Conservation (phyloP, 140 eudicot genomes). For the Flaveria floridana region DNA sequence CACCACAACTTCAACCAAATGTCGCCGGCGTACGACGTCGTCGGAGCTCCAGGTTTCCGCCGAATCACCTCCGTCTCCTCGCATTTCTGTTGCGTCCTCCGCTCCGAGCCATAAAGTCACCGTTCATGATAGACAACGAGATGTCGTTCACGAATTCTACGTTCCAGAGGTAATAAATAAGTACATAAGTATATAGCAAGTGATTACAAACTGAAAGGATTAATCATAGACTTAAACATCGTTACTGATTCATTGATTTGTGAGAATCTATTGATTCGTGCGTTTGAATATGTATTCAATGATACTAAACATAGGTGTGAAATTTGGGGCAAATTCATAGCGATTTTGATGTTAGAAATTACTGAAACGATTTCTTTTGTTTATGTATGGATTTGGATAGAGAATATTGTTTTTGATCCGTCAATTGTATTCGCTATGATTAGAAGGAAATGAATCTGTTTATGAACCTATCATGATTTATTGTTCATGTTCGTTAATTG, state of each 20-base stretch:
- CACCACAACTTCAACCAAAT: conserved; percentile 27
- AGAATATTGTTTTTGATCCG: conserved; percentile 12
- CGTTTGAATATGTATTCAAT: too few species aligned
- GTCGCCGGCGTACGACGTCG: conserved; percentile 44
- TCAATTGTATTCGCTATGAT: background rate
- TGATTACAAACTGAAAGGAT: too few species aligned
- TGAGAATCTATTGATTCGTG: too few species aligned
- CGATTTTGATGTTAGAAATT: background rate
- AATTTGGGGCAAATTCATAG: too few species aligned
- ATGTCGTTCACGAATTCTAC: conserved; percentile 65
- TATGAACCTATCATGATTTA: too few species aligned
- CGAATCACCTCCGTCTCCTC: conserved; percentile 20
- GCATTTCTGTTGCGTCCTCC: conserved; percentile 42
- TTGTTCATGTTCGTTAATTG: too few species aligned
- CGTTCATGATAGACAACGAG: conserved; percentile 83
- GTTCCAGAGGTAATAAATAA: conserved; percentile 77
- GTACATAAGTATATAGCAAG: background rate
- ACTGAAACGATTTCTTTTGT: conserved; percentile 6
- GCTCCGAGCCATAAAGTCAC: conserved; percentile 79
- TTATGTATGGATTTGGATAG: conserved; percentile 5
- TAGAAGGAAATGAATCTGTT: background rate
- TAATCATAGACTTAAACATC: too few species aligned
- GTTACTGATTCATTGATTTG: too few species aligned
- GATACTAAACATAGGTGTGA: too few species aligned
- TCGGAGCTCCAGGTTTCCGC: conserved; percentile 56